phyloP scores from a whole-genome alignment of 2,329 filamentous ascomycete species.

The Epichloe typhina region DNA sequence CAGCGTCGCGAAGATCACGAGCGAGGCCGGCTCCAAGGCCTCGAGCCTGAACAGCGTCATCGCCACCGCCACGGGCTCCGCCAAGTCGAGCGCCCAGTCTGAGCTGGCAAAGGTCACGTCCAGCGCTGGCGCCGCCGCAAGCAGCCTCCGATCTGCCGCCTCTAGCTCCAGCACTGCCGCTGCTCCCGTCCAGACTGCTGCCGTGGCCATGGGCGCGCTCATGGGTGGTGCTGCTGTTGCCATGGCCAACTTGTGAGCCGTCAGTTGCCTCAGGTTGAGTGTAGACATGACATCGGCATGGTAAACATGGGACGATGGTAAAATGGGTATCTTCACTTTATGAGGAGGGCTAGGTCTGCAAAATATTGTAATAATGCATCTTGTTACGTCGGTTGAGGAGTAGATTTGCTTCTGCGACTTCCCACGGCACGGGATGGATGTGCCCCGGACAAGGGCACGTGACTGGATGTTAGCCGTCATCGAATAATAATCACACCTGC shows the following conservation, averaged over 20 bases:
- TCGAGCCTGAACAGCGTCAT: slow-evolving; percentile 12
- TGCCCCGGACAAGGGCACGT: no score
- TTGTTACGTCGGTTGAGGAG: no score
- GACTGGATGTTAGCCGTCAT: no score
- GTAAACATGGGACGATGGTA: rapidly evolving
- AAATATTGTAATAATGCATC: no score
- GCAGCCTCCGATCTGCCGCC: slow-evolving; percentile 7
- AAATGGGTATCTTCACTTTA: no score
- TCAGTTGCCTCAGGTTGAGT: neutral
- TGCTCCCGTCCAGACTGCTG: slow-evolving; percentile 26
- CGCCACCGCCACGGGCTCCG: slow-evolving; percentile 10
- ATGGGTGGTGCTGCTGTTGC: slow-evolving; percentile 33
- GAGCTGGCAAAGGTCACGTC: slow-evolving; percentile 11
- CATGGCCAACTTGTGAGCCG: slow-evolving; percentile 27
- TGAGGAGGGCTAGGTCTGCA: no score
- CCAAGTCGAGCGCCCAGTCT: slow-evolving; percentile 13
- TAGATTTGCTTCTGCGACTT: no score
- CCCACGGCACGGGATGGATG: no score
- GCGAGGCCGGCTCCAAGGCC: slow-evolving; percentile 12
- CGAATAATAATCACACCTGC: neutral
- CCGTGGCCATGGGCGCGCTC: slow-evolving; percentile 31
- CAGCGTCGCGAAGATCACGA: slow-evolving; percentile 6
- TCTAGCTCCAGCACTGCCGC: slow-evolving; percentile 9
- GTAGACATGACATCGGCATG: no score
- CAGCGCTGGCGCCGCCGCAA: slow-evolving; percentile 8